These are phyloP conservation scores for Sphaerostilbella broomeana DNA, from an alignment of 2,329 filamentous ascomycete genomes.

Conservation along the genomic window DNA sequence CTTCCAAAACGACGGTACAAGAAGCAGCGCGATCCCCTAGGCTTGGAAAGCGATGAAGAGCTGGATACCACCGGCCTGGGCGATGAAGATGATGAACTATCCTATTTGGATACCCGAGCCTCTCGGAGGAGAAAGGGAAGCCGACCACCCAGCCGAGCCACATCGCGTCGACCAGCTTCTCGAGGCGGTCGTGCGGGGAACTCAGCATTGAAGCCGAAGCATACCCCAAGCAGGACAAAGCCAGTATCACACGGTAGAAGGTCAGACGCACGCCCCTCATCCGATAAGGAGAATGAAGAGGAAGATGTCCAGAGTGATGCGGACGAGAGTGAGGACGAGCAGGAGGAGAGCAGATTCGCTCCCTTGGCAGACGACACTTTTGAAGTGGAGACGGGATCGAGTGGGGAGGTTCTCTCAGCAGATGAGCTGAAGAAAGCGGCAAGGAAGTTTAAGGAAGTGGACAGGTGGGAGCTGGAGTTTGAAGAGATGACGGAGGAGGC, in stretches of 20 bases:
- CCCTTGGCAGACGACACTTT: slow-evolving; percentile 42
- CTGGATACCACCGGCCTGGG: slow-evolving; percentile 42
- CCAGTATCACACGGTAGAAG: slow-evolving; percentile 26
- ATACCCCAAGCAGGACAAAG: slow-evolving; percentile 18
- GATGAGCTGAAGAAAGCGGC: slow-evolving; percentile 53
- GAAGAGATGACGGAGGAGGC: slow-evolving; percentile 55
- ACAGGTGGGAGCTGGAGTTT: slow-evolving; percentile 61
- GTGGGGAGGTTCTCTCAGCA: slow-evolving; percentile 33
- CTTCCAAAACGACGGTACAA: slow-evolving; percentile 47
- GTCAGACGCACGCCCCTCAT: slow-evolving; percentile 46
- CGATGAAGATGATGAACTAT: slow-evolving; percentile 52
- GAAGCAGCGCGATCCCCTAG: slow-evolving; percentile 32
- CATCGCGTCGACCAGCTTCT: slow-evolving; percentile 22
- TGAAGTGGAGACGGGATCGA: slow-evolving; percentile 27
- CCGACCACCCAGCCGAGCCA: slow-evolving; percentile 24
- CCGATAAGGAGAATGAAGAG: slow-evolving; percentile 53
- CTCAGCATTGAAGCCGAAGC: slow-evolving; percentile 21
- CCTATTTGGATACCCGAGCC: slow-evolving; percentile 34
- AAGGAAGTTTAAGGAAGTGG: slow-evolving; percentile 62
- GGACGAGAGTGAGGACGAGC: slow-evolving; percentile 29
- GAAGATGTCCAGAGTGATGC: slow-evolving; percentile 29
- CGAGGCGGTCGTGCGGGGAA: slow-evolving; percentile 21
- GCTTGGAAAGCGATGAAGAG: slow-evolving; percentile 38
- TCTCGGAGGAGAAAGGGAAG: slow-evolving; percentile 29
- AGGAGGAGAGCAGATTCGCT: slow-evolving; percentile 34